Evolutionary conservation across 768 basidiomycete species (phyloP).

Genomic region (Pulveroboletus sp.): DNA sequence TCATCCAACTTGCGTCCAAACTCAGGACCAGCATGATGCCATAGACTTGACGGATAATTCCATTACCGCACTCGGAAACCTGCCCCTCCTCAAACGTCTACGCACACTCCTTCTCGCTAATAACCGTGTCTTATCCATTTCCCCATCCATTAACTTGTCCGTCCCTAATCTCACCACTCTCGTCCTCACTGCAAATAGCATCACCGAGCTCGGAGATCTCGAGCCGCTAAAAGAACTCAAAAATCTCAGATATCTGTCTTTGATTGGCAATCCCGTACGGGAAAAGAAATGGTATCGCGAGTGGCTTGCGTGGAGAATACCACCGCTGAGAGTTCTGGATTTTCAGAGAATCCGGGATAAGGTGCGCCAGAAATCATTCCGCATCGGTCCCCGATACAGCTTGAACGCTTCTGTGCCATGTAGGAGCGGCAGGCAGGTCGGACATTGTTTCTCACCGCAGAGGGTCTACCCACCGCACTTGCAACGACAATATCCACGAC

Average conservation of each 20-base stretch:
- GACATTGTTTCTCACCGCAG: slow-evolving; percentile 76
- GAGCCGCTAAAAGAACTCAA: slow-evolving; percentile 78
- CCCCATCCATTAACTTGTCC: slow-evolving; percentile 77
- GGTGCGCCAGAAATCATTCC: slow-evolving; percentile 55
- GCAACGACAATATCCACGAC: slow-evolving; percentile 76
- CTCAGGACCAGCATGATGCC: slow-evolving; percentile 87
- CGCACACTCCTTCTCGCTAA: slow-evolving; percentile 84
- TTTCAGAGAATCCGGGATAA: slow-evolving; percentile 94
- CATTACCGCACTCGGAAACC: slow-evolving; percentile 75
- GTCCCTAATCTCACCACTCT: slow-evolving; percentile 82
- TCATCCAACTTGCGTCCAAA: slow-evolving; percentile 11
- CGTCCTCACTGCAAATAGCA: slow-evolving; percentile 79
- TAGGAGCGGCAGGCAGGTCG: slow-evolving; percentile 81
- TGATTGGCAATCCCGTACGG: slow-evolving; percentile 80
- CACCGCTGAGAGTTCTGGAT: slow-evolving; percentile 87
- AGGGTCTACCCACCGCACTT: slow-evolving; percentile 73
- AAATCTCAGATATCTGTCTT: slow-evolving; percentile 69
- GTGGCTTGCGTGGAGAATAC: slow-evolving; percentile 90
- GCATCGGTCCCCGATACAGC: slow-evolving; percentile 17
- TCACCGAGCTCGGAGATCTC: slow-evolving; percentile 79
- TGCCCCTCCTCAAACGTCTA: slow-evolving; percentile 84
- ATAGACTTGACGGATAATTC: slow-evolving; percentile 95
- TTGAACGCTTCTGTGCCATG: slow-evolving; percentile 27
- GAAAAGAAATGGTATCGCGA: slow-evolving; percentile 97
- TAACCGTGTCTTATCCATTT: slow-evolving; percentile 84